Percentiles rank a stretch among this genome's conserved stretches.
These are phyloP conservation scores for Pyrenophora tritici-repentis DNA, from an alignment of 2,329 filamentous ascomycete species.

Conservation along the genomic window DNA sequence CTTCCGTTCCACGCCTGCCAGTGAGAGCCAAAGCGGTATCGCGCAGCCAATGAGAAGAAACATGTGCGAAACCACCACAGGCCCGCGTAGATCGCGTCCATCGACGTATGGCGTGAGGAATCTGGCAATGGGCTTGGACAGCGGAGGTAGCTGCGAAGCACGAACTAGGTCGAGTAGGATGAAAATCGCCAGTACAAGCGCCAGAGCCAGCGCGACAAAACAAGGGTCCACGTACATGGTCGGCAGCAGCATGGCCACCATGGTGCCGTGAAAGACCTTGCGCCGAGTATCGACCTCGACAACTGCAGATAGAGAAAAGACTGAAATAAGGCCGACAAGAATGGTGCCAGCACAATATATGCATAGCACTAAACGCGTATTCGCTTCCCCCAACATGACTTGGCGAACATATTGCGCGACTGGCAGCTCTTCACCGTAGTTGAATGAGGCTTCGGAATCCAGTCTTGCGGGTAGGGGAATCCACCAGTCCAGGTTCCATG, in stretches of 20 bases:
- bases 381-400: constrained; percentile 71
- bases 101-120: constrained; percentile 96
- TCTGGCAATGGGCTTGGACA: constrained; percentile 80
- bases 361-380: constrained; percentile 76
- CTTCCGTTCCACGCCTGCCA: constrained; percentile 69
- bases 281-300: constrained; percentile 94
- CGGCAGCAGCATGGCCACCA: constrained; percentile 93
- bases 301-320: constrained; percentile 73
- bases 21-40: constrained; percentile 87
- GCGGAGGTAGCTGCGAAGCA: constrained; percentile 86
- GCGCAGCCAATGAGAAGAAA: constrained; percentile 95
- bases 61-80: constrained; percentile 94
- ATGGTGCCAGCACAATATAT: constrained; percentile 76
- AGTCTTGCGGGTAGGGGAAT: constrained; percentile 67
- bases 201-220: constrained; percentile 80
- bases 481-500: constrained; percentile 73
- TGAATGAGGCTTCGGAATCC: constrained; percentile 25
- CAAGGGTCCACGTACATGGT: constrained; percentile 84
- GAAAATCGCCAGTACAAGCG: constrained; percentile 80
- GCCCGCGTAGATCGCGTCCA: constrained; percentile 87
- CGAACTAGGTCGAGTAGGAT: constrained; percentile 86
- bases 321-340: constrained; percentile 70
- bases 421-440: constrained; percentile 12
- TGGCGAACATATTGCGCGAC: constrained; percentile 68
- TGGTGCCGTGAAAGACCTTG: constrained; percentile 98